Base-by-base conservation (phyloP, 1,139 yeast species). In the Nakaseomyces bracarensis region DNA sequence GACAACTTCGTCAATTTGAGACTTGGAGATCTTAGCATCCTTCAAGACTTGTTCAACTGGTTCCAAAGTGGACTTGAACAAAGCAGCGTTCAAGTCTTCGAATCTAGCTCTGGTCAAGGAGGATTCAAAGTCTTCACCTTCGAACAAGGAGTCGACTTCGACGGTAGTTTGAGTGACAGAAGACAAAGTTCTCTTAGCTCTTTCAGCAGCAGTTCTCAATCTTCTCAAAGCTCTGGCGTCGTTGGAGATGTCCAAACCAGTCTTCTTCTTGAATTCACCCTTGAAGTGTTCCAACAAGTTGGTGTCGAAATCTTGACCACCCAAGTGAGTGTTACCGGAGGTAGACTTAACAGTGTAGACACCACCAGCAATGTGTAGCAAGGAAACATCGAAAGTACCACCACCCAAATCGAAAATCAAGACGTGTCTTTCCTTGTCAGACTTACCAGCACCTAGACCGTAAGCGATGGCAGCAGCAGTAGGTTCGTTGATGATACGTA, bases 251-350 rank as follows among this genome's bases (percentile, higher is more conserved):
- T 89, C 97, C 71, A 75, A 74, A 76, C 91, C 89, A 69, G 93
- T 82, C 82, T 89, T 89, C 80, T 86, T 84, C 79, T 86, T 82
- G 91, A 89, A 89, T 68, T 89, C 96, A 64, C 79, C 78, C 72
- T 81, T 80, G 81, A 89, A 89, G 78, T 78, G 86, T 70, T 84
- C 91, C 68, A 89, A 83, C 67, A 89, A 79, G 79, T 87, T 84
- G 80, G 89, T 81, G 72, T 87, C 96, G 74, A 89, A 89, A 77
- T 89, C 97, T 78, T 89, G 95, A 82, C 97, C 97, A 82, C 98
- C 97, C 77, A 89, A 82, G 75, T 89, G 98, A 65, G 98, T 91
- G 76, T 91, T 96, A 86, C 98, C 98, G 68, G 97, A 96, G 64
- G 98, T 91, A 64, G 98, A 93, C 81, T 89, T 89, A 67, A 91